These are phyloP conservation scores for Fragosphaeria purpurea DNA, from an alignment of 2,329 filamentous ascomycete genomes.

Conservation along the genomic window DNA sequence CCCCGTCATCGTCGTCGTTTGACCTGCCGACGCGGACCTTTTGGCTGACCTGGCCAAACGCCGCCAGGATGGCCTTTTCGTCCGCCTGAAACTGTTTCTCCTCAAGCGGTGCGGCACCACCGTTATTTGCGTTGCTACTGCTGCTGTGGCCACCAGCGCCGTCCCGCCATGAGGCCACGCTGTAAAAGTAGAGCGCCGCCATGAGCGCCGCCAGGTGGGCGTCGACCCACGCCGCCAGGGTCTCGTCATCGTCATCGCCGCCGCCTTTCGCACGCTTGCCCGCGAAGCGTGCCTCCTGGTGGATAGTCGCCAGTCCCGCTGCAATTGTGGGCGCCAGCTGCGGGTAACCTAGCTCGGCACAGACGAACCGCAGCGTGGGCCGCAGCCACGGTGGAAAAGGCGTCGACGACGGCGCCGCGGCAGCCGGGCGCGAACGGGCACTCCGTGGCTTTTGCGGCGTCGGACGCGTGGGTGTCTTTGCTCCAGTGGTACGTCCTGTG, in stretches of 20 bases:
- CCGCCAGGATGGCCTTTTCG: conserved; percentile 36
- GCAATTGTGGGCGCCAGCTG: conserved; percentile 62
- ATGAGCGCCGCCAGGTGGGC: conserved; percentile 44
- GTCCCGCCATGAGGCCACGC: conserved; percentile 29
- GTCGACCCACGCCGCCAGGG: conserved; percentile 37
- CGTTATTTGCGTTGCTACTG: too few species aligned
- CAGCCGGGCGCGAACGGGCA: too few species aligned
- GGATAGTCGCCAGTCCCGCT: conserved; percentile 56
- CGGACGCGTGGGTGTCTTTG: too few species aligned
- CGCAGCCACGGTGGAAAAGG: conserved; percentile 58
- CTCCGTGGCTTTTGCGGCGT: conserved; percentile 19
- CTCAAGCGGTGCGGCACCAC: conserved; percentile 14
- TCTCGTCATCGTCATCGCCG: conserved; percentile 18
- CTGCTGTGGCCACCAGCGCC: not conserved
- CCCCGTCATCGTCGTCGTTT: not conserved
- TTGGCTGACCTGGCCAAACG: conserved; percentile 21
- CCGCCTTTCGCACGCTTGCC: not conserved
- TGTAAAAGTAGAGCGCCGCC: conserved; percentile 51
- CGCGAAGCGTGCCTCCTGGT: conserved; percentile 16
- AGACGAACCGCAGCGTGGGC: conserved; percentile 56
- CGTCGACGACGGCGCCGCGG: not conserved
- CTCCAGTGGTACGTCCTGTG: too few species aligned
- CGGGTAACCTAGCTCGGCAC: conserved; percentile 49
- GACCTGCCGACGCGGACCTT: conserved; percentile 10
- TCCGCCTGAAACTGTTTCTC: conserved; percentile 34